These are phyloP conservation scores for Lyophyllum decastes DNA, from an alignment of 768 basidiomycete species.

Conservation along the genomic window DNA sequence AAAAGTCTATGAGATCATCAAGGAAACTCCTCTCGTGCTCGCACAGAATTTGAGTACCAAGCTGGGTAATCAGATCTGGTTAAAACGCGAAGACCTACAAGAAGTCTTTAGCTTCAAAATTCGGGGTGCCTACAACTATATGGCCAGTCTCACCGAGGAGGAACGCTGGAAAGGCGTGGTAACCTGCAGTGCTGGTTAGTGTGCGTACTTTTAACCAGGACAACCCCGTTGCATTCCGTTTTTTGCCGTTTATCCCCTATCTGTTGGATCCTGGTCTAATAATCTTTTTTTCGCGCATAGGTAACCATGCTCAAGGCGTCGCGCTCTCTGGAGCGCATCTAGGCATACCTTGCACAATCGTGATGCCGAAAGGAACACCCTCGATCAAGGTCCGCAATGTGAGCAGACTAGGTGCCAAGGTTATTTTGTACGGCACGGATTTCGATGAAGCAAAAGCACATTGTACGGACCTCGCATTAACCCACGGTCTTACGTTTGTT, in stretches of 20 bases:
- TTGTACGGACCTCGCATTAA: conserved; percentile 79
- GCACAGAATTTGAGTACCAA: conserved; percentile 86
- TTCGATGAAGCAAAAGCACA: conserved; percentile 97
- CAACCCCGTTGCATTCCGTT: conserved; percentile 2
- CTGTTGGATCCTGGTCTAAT: neutral
- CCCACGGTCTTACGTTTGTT: conserved; percentile 83
- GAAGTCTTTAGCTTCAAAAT: conserved; percentile 99
- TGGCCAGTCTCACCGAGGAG: conserved; percentile 84
- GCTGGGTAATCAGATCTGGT: conserved; percentile 91
- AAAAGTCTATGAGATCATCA: conserved; percentile 87
- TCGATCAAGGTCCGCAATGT: conserved; percentile 96
- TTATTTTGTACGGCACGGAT: conserved; percentile 87
- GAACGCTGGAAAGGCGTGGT: conserved; percentile 98
- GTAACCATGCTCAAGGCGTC: conserved; percentile 98
- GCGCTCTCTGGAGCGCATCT: conserved; percentile 91
- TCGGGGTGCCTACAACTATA: conserved; percentile 97
- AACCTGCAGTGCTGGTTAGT: conserved; percentile 97
- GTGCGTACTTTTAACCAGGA: conserved; percentile 40
- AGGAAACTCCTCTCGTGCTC: conserved; percentile 86
- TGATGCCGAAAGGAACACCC: conserved; percentile 96
- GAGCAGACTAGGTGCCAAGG: conserved; percentile 91
- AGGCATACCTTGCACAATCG: conserved; percentile 94
- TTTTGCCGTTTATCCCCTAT: conserved; percentile 11
- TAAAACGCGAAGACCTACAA: conserved; percentile 97
- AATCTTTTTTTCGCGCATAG: conserved; percentile 38